Evolutionary conservation across 495 filamentous ascomycete species (phyloP).

Genomic region (Platismatia glauca): DNA sequence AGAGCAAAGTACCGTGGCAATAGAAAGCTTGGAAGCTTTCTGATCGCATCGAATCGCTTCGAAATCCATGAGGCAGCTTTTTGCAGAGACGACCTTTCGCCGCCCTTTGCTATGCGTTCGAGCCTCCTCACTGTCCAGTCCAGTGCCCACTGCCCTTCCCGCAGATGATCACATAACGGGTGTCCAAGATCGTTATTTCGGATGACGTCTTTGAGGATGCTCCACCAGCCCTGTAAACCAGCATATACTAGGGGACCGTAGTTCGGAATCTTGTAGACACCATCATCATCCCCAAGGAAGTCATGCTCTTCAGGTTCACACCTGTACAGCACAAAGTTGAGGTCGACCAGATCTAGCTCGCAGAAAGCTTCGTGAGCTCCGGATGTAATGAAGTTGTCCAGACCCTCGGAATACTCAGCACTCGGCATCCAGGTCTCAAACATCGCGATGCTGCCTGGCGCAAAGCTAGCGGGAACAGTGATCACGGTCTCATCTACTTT

Average conservation of each 20-base stretch:
- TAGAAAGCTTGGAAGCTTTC: conserved; percentile 76
- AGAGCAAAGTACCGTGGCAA: conserved; percentile 89
- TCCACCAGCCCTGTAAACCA: conserved; percentile 98
- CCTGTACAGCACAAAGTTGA: conserved; percentile 88
- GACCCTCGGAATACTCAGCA: conserved; percentile 65
- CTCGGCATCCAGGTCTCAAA: conserved; percentile 92
- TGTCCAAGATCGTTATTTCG: conserved; percentile 86
- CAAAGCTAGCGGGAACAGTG: conserved; percentile 69
- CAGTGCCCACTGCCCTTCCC: conserved; percentile 88
- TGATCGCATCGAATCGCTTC: conserved; percentile 74
- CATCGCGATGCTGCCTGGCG: conserved; percentile 85
- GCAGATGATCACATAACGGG: conserved; percentile 83
- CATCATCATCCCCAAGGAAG: conserved; percentile 67
- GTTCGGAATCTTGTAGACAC: conserved; percentile 77
- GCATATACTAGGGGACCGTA: conserved; percentile 85
- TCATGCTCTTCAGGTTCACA: conserved; percentile 90
- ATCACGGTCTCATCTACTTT: conserved; percentile 66
- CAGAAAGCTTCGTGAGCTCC: conserved; percentile 75
- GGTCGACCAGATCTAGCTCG: conserved; percentile 61
- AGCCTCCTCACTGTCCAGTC: conserved; percentile 78
- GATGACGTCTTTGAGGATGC: conserved; percentile 75
- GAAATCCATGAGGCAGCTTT: conserved; percentile 69
- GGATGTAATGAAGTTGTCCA: conserved; percentile 74
- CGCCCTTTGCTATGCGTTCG: conserved; percentile 56
- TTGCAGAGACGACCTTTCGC: conserved; percentile 48